phyloP scores from a whole-genome alignment of 2,329 filamentous ascomycete species.

The Phialocephala subalpina region DNA sequence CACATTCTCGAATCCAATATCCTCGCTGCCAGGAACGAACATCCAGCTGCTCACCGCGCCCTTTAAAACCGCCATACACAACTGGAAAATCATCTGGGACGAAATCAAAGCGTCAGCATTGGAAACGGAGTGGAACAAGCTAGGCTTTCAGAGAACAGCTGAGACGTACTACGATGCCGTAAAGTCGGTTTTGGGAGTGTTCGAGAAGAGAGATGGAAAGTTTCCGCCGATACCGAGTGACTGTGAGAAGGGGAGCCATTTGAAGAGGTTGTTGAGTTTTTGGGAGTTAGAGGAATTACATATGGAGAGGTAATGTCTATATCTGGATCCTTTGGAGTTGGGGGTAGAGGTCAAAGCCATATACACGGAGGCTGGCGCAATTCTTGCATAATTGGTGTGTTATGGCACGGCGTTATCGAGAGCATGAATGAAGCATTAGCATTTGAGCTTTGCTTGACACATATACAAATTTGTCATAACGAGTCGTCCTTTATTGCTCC shows the following conservation, averaged over 20 bases:
- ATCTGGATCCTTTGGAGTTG: constrained; percentile 1
- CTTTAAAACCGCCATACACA: constrained; percentile 39
- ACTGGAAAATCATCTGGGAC: constrained; percentile 43
- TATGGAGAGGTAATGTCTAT: constrained; percentile 5
- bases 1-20: constrained; percentile 40
- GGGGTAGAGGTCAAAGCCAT: background rate
- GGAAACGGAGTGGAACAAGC: constrained; percentile 38
- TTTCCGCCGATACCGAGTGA: constrained; percentile 40
- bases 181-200: constrained; percentile 32
- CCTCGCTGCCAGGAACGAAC: constrained; percentile 27
- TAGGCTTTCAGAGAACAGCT: constrained; percentile 42
- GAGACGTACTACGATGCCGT: constrained; percentile 42
- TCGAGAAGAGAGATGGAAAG: constrained; percentile 35
- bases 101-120: constrained; percentile 32
- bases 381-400: background rate
- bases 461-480: background rate
- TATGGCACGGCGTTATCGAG: background rate
- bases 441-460: background rate
- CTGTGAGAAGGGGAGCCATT: constrained; percentile 42
- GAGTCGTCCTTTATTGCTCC: no score
- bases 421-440: background rate
- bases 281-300: constrained; percentile 4
- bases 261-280: constrained; percentile 40
- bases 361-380: constrained; percentile 2
- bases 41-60: constrained; percentile 33